Evolutionary conservation across 78 protist genomes (phyloP).

Genomic region (Chrysochromulina tobinii): DNA sequence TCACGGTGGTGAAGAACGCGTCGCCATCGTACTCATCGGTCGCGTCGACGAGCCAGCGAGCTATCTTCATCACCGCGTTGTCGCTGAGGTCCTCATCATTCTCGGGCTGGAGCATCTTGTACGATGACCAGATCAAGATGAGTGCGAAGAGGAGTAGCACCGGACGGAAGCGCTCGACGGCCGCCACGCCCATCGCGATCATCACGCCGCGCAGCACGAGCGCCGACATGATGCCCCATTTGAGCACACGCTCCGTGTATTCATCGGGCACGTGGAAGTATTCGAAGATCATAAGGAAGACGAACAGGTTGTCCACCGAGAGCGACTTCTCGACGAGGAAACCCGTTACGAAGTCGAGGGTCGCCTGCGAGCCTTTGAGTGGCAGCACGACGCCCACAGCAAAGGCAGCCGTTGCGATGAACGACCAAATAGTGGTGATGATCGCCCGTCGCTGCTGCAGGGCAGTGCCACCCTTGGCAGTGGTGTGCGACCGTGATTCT

Average conservation of each 20-base stretch:
- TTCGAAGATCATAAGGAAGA: background rate
- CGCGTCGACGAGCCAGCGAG: background rate
- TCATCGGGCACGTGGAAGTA: background rate
- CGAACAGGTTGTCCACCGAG: conserved; percentile 31
- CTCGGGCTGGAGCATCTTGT: background rate
- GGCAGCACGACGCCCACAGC: background rate
- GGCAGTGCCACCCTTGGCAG: too few species aligned
- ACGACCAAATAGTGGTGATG: background rate
- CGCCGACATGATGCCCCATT: background rate
- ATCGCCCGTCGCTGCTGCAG: background rate
- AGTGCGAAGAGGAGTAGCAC: conserved; percentile 1
- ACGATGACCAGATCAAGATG: background rate
- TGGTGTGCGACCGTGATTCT: too few species aligned
- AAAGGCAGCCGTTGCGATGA: background rate
- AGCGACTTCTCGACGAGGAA: conserved; percentile 6
- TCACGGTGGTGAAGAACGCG: background rate
- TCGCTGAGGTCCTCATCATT: background rate
- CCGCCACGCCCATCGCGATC: background rate
- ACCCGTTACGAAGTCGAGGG: background rate
- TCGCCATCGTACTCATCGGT: conserved; percentile 8
- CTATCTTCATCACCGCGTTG: background rate
- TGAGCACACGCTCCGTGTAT: background rate
- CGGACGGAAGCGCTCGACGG: background rate
- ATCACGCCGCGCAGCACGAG: background rate
- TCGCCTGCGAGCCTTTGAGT: background rate